A percentile compares a stretch with the other conserved stretches of the same genome.
Conservation (phyloP, 2,329 filamentous ascomycete species). For the Xylariaceae sp. region DNA sequence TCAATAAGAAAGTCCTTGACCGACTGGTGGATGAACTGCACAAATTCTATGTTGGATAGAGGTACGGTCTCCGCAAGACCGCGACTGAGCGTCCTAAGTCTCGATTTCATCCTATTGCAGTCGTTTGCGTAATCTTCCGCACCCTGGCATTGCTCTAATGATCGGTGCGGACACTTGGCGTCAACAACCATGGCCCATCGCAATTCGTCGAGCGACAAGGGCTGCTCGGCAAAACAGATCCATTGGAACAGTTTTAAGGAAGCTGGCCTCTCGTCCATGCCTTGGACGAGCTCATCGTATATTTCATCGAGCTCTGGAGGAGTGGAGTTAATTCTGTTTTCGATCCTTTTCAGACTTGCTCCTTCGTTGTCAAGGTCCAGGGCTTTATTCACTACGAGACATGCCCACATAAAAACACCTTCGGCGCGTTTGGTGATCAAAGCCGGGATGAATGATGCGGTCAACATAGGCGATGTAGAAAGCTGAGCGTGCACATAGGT, state of each 20-base stretch:
- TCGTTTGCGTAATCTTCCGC: background rate
- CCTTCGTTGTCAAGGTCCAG: background rate
- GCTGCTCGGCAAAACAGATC: conserved; percentile 1
- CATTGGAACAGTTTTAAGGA: conserved; percentile 5
- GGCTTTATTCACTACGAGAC: background rate
- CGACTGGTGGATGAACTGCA: conserved; percentile 9
- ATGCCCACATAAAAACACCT: conserved; percentile 2
- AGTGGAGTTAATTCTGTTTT: background rate
- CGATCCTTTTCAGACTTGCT: background rate
- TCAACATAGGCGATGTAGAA: background rate
- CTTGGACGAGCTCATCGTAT: background rate
- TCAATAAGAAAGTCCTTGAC: conserved; percentile 7
- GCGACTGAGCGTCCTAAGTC: background rate
- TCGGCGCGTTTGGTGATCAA: background rate
- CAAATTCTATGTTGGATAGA: background rate
- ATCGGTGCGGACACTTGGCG: background rate
- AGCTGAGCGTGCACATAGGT: background rate
- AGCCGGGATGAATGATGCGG: background rate
- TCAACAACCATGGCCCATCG: background rate
- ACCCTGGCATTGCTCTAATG: background rate
- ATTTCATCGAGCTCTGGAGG: background rate
- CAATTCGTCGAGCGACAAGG: conserved; percentile 3
- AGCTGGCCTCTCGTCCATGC: background rate
- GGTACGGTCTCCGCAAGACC: background rate
- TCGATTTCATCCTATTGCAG: background rate